phyloP scores from a whole-genome alignment of 495 filamentous ascomycete genomes.

The Daldinia vernicosa region DNA sequence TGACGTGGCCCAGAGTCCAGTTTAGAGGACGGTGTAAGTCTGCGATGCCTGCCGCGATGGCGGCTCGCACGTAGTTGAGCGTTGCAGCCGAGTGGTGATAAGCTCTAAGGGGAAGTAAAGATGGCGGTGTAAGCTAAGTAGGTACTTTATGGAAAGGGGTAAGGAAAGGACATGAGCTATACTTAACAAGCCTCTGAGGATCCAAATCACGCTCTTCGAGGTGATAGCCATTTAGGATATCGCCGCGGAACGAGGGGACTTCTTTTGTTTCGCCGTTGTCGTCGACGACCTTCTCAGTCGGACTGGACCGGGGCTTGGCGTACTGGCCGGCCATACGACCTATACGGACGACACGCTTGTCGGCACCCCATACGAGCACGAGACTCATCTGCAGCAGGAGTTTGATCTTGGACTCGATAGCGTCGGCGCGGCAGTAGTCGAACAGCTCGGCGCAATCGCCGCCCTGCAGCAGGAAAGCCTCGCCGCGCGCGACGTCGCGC shows the following conservation, averaged over 20 bases:
- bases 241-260: constrained; percentile 90
- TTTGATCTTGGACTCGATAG: constrained; percentile 96
- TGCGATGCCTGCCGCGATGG: constrained; percentile 86
- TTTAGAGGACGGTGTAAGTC: constrained; percentile 93
- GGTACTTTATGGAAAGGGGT: background rate
- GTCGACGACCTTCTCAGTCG: constrained; percentile 73
- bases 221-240: constrained; percentile 92
- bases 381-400: constrained; percentile 95
- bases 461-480: constrained; percentile 94
- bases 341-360: constrained; percentile 94
- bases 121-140: constrained; percentile 3
- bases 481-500: constrained; percentile 86
- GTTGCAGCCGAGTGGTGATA: constrained; percentile 97
- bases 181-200: constrained; percentile 80
- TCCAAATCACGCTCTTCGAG: constrained; percentile 76
- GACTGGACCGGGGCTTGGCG: constrained; percentile 90
- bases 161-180: constrained; percentile 15
- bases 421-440: constrained; percentile 89
- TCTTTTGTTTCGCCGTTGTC: constrained; percentile 67
- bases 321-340: constrained; percentile 97
- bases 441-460: constrained; percentile 98
- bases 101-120: constrained; percentile 59
- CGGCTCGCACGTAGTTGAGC: constrained; percentile 87
- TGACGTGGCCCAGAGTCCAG: constrained; percentile 95
- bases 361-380: constrained; percentile 85